Evolutionary conservation across 2,329 filamentous ascomycete species (phyloP).

Genomic region (Fusarium pseudoanthophilum): DNA sequence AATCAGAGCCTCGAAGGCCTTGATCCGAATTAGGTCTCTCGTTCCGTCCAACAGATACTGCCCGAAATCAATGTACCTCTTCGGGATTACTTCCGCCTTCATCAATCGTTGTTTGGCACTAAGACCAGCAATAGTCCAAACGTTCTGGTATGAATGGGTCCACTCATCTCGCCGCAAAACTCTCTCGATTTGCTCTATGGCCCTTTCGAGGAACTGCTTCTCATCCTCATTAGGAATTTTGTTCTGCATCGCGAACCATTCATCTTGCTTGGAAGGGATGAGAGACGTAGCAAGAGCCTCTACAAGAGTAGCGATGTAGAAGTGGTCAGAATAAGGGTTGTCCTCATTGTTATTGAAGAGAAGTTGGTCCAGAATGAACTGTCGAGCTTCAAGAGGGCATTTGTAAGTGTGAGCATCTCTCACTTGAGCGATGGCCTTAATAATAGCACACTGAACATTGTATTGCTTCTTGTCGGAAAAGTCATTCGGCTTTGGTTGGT

Average conservation of each 20-base stretch:
- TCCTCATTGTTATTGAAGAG: constrained; percentile 94
- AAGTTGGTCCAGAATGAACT: constrained; percentile 88
- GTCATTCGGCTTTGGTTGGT: constrained; percentile 88
- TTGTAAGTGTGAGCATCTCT: constrained; percentile 76
- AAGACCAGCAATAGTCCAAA: constrained; percentile 71
- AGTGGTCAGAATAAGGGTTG: constrained; percentile 88
- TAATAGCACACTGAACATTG: constrained; percentile 84
- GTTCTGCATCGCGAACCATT: constrained; percentile 58
- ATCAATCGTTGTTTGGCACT: constrained; percentile 71
- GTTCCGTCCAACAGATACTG: constrained; percentile 74
- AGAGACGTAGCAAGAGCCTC: constrained; percentile 68
- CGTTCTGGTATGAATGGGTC: constrained; percentile 74
- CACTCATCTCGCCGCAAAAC: constrained; percentile 76
- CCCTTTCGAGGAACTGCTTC: constrained; percentile 61
- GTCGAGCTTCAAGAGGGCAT: constrained; percentile 81
- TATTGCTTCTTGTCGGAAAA: constrained; percentile 90
- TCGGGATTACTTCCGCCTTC: constrained; percentile 70
- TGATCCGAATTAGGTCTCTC: constrained; percentile 70
- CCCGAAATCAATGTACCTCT: constrained; percentile 65
- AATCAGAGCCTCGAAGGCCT: constrained; percentile 71
- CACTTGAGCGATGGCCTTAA: constrained; percentile 81
- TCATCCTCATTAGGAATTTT: constrained; percentile 59
- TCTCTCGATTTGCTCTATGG: constrained; percentile 72
- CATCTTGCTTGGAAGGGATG: constrained; percentile 60
- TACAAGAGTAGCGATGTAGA: constrained; percentile 87